Evolutionary conservation across 2,329 filamentous ascomycete species (phyloP).

Genomic region (Polychaeton citri): DNA sequence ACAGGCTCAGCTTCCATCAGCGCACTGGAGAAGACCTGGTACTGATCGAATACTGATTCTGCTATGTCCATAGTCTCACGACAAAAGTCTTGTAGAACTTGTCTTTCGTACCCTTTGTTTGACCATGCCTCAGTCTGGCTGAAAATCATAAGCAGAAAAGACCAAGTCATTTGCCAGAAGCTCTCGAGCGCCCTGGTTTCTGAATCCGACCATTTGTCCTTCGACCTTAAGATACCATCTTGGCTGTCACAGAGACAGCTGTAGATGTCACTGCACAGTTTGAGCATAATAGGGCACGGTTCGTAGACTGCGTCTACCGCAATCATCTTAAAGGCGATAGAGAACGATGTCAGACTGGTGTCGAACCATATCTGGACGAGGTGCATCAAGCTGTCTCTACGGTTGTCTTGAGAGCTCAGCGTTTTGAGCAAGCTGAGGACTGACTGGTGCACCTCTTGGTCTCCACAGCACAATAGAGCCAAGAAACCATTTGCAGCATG

Average conservation of each 20-base stretch:
- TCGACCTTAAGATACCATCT: constrained; percentile 47
- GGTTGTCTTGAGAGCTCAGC: constrained; percentile 55
- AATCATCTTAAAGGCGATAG: background rate
- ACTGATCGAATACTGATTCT: constrained; percentile 70
- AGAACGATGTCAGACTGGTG: constrained; percentile 30
- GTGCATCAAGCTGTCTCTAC: constrained; percentile 47
- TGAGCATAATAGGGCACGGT: constrained; percentile 46
- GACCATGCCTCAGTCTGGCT: constrained; percentile 76
- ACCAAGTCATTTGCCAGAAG: constrained; percentile 82
- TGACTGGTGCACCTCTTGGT: constrained; percentile 65
- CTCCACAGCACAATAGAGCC: constrained; percentile 67
- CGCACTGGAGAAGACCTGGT: constrained; percentile 67
- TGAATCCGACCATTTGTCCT: constrained; percentile 33
- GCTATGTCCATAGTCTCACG: constrained; percentile 92
- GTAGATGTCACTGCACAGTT: constrained; percentile 48
- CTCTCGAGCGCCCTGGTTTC: constrained; percentile 55
- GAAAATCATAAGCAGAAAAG: constrained; percentile 67
- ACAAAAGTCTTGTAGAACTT: constrained; percentile 80
- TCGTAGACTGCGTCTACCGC: constrained; percentile 40
- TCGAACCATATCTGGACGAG: constrained; percentile 44
- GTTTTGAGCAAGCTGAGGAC: constrained; percentile 72
- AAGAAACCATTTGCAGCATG: constrained; percentile 62
- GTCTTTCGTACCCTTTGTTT: constrained; percentile 53
- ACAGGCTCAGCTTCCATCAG: constrained; percentile 32
- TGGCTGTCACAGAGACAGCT: constrained; percentile 52